These are phyloP conservation scores for Pisolithus sp. DNA, from an alignment of 768 basidiomycete genomes.

Conservation along the genomic window DNA sequence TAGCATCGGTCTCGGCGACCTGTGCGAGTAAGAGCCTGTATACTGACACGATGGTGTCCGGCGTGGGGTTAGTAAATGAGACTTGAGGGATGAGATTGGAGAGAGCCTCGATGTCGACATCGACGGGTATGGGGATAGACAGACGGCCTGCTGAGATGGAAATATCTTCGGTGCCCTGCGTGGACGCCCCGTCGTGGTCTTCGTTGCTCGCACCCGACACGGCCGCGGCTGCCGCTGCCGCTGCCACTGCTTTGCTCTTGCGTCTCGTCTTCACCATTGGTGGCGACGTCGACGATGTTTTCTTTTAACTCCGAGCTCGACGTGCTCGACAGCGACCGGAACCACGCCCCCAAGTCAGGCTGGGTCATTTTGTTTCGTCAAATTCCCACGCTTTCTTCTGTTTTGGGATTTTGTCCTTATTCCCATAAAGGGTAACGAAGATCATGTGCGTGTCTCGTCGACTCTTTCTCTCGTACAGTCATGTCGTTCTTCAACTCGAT, in stretches of 20 bases:
- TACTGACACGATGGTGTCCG: conserved; percentile 54
- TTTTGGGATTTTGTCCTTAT: neutral
- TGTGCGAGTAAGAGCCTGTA: conserved; percentile 61
- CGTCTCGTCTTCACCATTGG: conserved; percentile 49
- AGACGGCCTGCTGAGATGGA: conserved; percentile 22
- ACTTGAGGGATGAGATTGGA: conserved; percentile 55
- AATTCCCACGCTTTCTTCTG: conserved; percentile 14
- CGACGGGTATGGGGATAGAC: conserved; percentile 50
- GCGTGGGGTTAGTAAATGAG: conserved; percentile 47
- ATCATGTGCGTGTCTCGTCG: neutral
- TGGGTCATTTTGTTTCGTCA: too few species aligned
- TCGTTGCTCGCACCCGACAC: conserved; percentile 19
- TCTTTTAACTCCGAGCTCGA: conserved; percentile 23
- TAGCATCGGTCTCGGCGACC: conserved; percentile 45
- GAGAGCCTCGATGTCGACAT: conserved; percentile 59
- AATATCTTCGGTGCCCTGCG: conserved; percentile 31
- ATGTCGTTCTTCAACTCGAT: conserved; percentile 87
- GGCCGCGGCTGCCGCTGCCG: conserved; percentile 34
- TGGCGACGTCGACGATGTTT: too few species aligned
- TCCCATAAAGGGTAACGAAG: neutral
- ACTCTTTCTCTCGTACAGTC: neutral
- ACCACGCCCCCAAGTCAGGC: too few species aligned
- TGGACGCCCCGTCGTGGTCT: conserved; percentile 29
- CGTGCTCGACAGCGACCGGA: conserved; percentile 24
- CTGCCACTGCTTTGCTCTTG: conserved; percentile 49